These are phyloP conservation scores for Teratosphaeria pseudoeucalypti DNA, from an alignment of 2,329 filamentous ascomycete species.

Conservation along the genomic window DNA sequence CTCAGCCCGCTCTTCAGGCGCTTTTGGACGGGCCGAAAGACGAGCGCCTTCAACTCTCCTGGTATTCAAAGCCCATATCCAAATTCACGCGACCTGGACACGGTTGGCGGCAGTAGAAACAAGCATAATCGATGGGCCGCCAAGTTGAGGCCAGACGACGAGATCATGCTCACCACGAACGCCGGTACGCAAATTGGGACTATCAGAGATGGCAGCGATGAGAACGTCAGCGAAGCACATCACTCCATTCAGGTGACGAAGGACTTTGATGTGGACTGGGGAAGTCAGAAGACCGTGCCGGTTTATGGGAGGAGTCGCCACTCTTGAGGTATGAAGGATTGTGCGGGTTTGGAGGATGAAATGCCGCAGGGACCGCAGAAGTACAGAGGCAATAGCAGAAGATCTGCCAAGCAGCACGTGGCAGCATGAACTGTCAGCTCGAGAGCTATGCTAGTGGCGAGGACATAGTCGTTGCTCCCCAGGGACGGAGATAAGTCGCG, in stretches of 20 bases:
- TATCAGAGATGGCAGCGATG: not conserved
- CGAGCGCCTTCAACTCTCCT: not conserved
- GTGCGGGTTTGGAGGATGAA: no score
- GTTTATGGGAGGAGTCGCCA: not conserved
- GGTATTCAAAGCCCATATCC: no score
- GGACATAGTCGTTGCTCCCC: no score
- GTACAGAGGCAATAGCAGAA: not conserved
- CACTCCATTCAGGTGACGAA: constrained; percentile 1
- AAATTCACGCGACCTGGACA: not conserved
- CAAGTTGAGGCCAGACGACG: constrained; percentile 1
- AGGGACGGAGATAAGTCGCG: no score
- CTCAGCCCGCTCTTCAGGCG: constrained; percentile 6
- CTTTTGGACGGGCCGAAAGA: not conserved
- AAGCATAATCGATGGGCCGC: not conserved
- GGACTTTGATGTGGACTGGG: constrained; percentile 3
- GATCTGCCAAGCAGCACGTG: no score
- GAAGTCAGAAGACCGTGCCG: constrained; percentile 1
- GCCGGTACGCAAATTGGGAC: not conserved
- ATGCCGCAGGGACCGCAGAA: not conserved
- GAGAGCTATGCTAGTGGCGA: no score
- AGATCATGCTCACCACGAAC: constrained; percentile 1
- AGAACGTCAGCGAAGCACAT: not conserved
- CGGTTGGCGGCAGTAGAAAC: not conserved
- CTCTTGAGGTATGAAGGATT: not conserved
- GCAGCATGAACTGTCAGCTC: no score